Evolutionary conservation across 139 green algal genomes (phyloP).

Genomic region (Yamagishiella unicocca): DNA sequence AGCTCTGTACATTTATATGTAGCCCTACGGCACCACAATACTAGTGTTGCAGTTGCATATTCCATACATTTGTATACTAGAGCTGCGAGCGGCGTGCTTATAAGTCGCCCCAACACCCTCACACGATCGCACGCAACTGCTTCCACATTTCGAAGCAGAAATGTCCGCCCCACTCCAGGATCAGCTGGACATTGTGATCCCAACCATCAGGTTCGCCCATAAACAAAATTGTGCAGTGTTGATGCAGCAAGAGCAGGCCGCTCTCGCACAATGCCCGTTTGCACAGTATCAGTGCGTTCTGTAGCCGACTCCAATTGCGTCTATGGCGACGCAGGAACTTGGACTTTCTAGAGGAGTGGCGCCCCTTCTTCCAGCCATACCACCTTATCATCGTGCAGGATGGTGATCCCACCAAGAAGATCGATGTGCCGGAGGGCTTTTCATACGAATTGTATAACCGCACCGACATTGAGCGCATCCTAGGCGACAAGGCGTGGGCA

Average conservation of each 20-base stretch:
- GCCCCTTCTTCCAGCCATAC: conserved; percentile 91
- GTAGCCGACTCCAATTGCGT: too few relatives aligned
- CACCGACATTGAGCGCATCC: conserved; percentile 94
- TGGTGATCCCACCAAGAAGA: conserved; percentile 84
- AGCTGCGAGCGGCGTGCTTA: too few relatives aligned
- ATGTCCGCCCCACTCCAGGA: not conserved
- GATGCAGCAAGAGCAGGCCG: too few relatives aligned
- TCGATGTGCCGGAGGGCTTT: conserved; percentile 90
- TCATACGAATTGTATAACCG: conserved; percentile 96
- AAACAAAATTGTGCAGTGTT: too few relatives aligned
- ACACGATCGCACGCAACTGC: conserved; percentile 14
- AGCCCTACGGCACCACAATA: too few relatives aligned
- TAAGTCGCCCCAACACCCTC: too few relatives aligned
- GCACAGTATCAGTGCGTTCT: too few relatives aligned
- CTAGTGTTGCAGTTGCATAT: too few relatives aligned
- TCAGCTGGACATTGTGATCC: conserved; percentile 16
- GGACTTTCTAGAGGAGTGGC: conserved; percentile 91
- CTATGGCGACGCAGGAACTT: conserved; percentile 75
- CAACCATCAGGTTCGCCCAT: conserved; percentile 20
- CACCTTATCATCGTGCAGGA: conserved; percentile 95
- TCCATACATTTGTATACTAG: too few relatives aligned
- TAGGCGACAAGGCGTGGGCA: conserved; percentile 94
- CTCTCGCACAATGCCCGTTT: too few relatives aligned
- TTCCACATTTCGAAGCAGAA: not conserved
- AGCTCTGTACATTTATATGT: too few relatives aligned